Base-by-base conservation (phyloP, 2,329 filamentous ascomycete species). In the Talaromyces marneffei region DNA sequence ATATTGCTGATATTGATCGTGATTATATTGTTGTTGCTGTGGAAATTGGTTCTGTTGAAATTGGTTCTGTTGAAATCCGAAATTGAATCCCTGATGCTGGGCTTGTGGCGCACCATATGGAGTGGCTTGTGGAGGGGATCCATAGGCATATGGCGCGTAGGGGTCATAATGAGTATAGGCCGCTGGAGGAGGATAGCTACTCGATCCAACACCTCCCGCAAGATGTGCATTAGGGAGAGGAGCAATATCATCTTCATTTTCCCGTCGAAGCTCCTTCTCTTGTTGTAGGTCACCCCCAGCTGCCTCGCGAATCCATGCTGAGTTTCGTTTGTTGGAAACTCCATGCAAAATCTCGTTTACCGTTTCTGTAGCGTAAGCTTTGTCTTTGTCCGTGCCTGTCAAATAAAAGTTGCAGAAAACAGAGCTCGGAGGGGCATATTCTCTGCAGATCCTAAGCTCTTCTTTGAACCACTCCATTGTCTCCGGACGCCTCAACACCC, bases 381-480 rank as follows among this genome's bases (percentile, higher is more conserved):
- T 60, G 18, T 58, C 54, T 33, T 44, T 57, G 40, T 89, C 88
- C 7, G 91, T 84, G 0, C 88, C 86, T 0, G 93, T 97, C 66
- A 97, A 90, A 76, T 91, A 97, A 80, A 97, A 97, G 73, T 96
- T 92, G 79, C 92, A 97, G 25, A 90, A 90, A 8, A 97, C 90
- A 31, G 90, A 89, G 71, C 94, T 91, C 0, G 90, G 89, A 1
- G 93, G 93, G 9, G 93, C 92, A 55, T 87, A 88, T 74, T 97
- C 91, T 68, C 91, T 85, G 76, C 93, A 96, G 69, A 97, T 96
- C 53, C 92, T 85, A 62, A 97, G 81, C 74, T 97, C 93, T 76
- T 97, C 92, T 66, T 91, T 90, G 81, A 97, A 97, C 93, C 93
- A 97, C 72, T 97, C 91, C 87, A 97, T 91, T 0, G 91, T 91